Evolutionary conservation across 768 basidiomycete species (phyloP).

Genomic region (Fistulinella prunicolor): DNA sequence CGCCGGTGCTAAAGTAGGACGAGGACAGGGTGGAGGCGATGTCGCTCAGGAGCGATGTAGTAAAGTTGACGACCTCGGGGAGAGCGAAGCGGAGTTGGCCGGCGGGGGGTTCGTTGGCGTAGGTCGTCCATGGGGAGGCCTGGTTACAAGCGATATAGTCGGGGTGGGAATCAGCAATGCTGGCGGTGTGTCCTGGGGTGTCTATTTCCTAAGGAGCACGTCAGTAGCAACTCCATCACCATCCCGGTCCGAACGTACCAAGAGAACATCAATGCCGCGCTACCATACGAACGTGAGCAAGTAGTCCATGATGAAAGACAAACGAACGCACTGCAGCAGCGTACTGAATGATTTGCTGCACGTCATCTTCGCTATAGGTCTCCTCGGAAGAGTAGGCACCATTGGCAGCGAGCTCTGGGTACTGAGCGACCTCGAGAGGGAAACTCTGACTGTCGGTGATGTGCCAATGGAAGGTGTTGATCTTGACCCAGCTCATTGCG

Average conservation of each 20-base stretch:
- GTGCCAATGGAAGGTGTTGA: constrained; percentile 82
- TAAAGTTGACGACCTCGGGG: constrained; percentile 57
- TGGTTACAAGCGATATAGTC: constrained; percentile 69
- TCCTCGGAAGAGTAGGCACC: constrained; percentile 64
- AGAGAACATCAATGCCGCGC: constrained; percentile 71
- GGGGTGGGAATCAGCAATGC: constrained; percentile 62
- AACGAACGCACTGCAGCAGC: constrained; percentile 61
- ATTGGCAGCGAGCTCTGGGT: constrained; percentile 53
- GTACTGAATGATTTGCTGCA: constrained; percentile 60
- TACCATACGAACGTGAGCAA: constrained; percentile 21
- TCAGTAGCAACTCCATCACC: background rate
- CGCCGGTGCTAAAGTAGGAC: constrained; percentile 73
- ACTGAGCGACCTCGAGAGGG: constrained; percentile 63
- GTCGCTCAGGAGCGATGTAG: constrained; percentile 47
- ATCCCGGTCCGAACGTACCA: constrained; percentile 31
- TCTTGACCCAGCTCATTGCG: constrained; percentile 54
- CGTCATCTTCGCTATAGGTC: constrained; percentile 54
- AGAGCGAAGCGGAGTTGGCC: constrained; percentile 79
- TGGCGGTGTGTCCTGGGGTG: constrained; percentile 77
- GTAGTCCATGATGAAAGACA: background rate
- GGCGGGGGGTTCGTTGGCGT: constrained; percentile 74
- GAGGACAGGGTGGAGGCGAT: constrained; percentile 54
- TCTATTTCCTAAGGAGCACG: constrained; percentile 62
- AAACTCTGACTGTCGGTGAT: constrained; percentile 80
- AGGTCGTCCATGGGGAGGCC: constrained; percentile 54